Percentiles rank a stretch among this genome's conserved stretches.
phyloP scores from a whole-genome alignment of 2,329 filamentous ascomycete genomes.

The Aspergillus proliferans region DNA sequence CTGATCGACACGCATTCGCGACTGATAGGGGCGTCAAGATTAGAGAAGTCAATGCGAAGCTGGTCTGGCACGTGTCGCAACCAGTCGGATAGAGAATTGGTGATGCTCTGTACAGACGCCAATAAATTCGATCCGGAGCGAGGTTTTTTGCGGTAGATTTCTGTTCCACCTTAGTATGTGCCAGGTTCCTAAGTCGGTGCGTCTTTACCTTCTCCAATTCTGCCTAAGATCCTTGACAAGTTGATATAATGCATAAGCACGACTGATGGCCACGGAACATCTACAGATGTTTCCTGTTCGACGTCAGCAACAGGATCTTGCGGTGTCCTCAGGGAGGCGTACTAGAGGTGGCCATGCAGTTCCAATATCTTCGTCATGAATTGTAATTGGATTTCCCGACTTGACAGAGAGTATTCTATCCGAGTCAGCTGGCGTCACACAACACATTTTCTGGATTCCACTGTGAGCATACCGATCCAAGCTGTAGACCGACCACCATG shows the following conservation, averaged over 20 bases:
- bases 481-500: conserved; percentile 55
- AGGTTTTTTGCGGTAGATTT: conserved; percentile 46
- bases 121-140: conserved; percentile 45
- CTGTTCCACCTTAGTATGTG: conserved; percentile 15
- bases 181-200: too few species aligned
- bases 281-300: conserved; percentile 11
- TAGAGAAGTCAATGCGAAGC: conserved; percentile 45
- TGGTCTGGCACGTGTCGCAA: conserved; percentile 43
- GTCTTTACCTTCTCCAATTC: conserved; percentile 36
- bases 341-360: conserved; percentile 32
- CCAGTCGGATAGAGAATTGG: conserved; percentile 47
- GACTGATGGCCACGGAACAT: conserved; percentile 38
- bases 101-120: conserved; percentile 47
- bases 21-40: conserved; percentile 36
- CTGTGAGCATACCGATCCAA: conserved; percentile 38
- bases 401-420: conserved; percentile 46
- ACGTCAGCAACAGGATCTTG: neutral
- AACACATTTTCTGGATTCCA: neutral
- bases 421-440: neutral
- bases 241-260: conserved; percentile 49
- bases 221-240: conserved; percentile 48
- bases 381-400: conserved; percentile 50
- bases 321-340: conserved; percentile 3
- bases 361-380: conserved; percentile 50
- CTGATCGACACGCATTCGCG: conserved; percentile 49